Evolutionary conservation across 2,329 filamentous ascomycete genomes (phyloP), one percentile per base, ranked within the genome.

Genomic region (Furcasterigmium furcatum): DNA sequence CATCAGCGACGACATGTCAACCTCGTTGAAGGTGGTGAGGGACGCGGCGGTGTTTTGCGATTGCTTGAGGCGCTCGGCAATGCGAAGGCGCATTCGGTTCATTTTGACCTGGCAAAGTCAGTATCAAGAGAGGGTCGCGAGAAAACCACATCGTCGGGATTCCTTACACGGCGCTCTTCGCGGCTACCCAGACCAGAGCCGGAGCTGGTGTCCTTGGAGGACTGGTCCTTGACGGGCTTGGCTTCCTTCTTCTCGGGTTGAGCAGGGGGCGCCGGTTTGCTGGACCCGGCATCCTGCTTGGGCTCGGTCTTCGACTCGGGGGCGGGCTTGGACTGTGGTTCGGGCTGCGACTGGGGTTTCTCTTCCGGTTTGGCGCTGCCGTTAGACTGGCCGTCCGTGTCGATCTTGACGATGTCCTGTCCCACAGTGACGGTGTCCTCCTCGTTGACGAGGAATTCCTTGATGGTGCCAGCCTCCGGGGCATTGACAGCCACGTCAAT

Each of bases 11-110:
- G 92, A 95, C 94, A 99, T 99, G 68, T 99, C 94, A 50, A 99
- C 94, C 71, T 97, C 92, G 69, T 99, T 96, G 80, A 99, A 99
- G 21, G 94, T 99, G 40, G 94, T 97, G 44, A 99, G 78, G 4
- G 94, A 96, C 38, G 94, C 94, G 42, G 94, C 92, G 2, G 94
- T 97, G 74, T 99, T 99, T 67, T 99, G 94, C 18, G 94, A 97
- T 68, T 99, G 94, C 82, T 99, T 99, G 54, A 99, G 81, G 57
- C 94, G 91, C 76, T 99, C 94, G 42, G 94, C 90, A 57, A 97
- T 99, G 51, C 94, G 86, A 50, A 97, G 82, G 55, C 94, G 91
- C 94, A 99, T 99, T 54, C 94, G 90, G 77, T 97, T 97, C 94
- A 99, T 99, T 80, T 99, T 99, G 61, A 97, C 90, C 88, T 94